Percentiles rank a stretch among this genome's conserved stretches.
Evolutionary conservation across 1,284 basidiomycete genomes (phyloP).

Genomic region (Ceratorhiza oryzae-sativae): DNA sequence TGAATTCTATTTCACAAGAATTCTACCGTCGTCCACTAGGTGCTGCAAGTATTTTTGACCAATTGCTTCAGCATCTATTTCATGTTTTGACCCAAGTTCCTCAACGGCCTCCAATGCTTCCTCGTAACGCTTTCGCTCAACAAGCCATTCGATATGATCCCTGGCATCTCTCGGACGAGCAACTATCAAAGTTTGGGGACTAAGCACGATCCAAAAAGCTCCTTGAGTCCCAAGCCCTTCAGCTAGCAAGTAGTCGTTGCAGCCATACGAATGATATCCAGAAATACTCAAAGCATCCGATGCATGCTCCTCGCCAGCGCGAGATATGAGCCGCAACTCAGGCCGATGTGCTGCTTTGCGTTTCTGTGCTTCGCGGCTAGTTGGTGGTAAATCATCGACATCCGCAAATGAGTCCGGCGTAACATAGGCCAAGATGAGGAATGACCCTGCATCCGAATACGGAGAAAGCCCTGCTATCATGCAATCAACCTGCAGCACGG

Average conservation of each 20-base stretch:
- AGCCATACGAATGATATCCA: constrained; percentile 84
- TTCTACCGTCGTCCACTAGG: constrained; percentile 74
- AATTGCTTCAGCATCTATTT: constrained; percentile 71
- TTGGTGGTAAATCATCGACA: constrained; percentile 51
- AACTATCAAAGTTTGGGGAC: constrained; percentile 85
- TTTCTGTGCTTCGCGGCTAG: constrained; percentile 68
- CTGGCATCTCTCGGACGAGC: constrained; percentile 85
- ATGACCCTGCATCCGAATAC: constrained; percentile 67
- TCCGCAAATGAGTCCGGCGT: constrained; percentile 66
- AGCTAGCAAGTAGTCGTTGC: constrained; percentile 88
- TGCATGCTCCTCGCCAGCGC: constrained; percentile 86
- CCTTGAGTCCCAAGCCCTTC: constrained; percentile 53
- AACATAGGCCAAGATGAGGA: constrained; percentile 85
- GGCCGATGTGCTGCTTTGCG: constrained; percentile 86
- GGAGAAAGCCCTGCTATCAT: constrained; percentile 93
- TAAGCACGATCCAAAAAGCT: constrained; percentile 77
- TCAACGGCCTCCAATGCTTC: constrained; percentile 90
- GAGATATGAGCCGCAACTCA: constrained; percentile 91
- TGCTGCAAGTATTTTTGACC: constrained; percentile 85
- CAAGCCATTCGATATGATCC: constrained; percentile 93
- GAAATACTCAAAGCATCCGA: constrained; percentile 84
- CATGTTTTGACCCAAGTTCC: constrained; percentile 56
- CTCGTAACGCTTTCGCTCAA: constrained; percentile 85
- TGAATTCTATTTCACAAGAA: not conserved
- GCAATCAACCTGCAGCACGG: constrained; percentile 92